Conservation (phyloP, 352 stramenopile genomes). For the Phytophthora tentaculata region DNA sequence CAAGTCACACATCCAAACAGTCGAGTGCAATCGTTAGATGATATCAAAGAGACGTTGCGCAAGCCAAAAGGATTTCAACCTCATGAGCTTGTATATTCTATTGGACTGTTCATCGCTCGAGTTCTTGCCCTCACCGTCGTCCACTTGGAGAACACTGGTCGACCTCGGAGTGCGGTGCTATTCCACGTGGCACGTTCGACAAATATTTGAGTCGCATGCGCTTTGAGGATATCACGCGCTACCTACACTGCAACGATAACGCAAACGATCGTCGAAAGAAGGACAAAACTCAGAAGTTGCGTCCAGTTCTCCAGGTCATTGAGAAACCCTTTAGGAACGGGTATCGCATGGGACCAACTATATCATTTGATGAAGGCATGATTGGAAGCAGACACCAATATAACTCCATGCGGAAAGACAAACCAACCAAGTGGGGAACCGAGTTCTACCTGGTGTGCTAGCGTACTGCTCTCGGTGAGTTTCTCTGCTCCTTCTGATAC, state of each 20-base stretch:
- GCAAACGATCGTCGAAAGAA: background rate
- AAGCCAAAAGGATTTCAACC: constrained; percentile 12
- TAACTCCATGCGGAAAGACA: too few relatives aligned
- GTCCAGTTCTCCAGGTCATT: background rate
- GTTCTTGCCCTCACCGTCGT: background rate
- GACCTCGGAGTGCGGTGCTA: constrained; percentile 1
- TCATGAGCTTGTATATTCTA: constrained; percentile 16
- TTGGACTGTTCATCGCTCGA: constrained; percentile 10
- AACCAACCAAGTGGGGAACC: too few relatives aligned
- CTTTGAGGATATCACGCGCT: constrained; percentile 20
- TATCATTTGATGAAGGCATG: too few relatives aligned
- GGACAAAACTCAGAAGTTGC: constrained; percentile 20
- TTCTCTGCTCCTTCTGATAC: too few relatives aligned
- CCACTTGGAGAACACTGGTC: constrained; percentile 8
- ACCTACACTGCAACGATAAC: constrained; percentile 23
- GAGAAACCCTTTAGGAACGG: constrained; percentile 3
- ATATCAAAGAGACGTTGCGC: background rate
- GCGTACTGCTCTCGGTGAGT: too few relatives aligned
- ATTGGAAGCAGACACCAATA: too few relatives aligned
- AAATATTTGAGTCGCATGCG: constrained; percentile 20
- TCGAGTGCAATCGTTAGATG: background rate
- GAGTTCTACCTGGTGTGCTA: too few relatives aligned
- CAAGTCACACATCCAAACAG: constrained; percentile 4
- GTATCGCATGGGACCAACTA: too few relatives aligned
- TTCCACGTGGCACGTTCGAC: constrained; percentile 13